These are phyloP conservation scores for Bipolaris cookei DNA, from an alignment of 2,329 filamentous ascomycete genomes.

Conservation along the genomic window DNA sequence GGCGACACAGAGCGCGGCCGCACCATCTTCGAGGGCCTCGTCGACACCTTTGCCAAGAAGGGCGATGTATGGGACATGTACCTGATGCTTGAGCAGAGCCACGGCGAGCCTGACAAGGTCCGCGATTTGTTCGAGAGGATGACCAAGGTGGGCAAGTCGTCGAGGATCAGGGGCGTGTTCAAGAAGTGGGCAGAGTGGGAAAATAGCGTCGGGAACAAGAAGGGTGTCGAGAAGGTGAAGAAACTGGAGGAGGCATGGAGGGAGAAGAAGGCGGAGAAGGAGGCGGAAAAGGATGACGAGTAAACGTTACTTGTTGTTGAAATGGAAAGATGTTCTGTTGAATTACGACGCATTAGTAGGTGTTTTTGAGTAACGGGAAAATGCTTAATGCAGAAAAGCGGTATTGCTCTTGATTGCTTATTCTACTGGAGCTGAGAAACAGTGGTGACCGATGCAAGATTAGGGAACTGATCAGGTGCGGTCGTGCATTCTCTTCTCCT, in stretches of 20 bases:
- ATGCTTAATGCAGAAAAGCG: background rate
- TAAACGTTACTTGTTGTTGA: background rate
- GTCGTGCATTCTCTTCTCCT: no score
- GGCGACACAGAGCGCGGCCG: constrained; percentile 90
- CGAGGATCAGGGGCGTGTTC: constrained; percentile 86
- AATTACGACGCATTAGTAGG: background rate
- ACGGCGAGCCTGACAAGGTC: constrained; percentile 62
- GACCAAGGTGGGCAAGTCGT: constrained; percentile 71
- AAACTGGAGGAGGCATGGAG: constrained; percentile 75
- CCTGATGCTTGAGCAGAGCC: constrained; percentile 78
- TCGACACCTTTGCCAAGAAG: constrained; percentile 85
- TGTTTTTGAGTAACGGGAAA: background rate
- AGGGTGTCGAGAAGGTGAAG: constrained; percentile 73
- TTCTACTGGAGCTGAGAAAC: background rate
- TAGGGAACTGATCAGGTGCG: no score
- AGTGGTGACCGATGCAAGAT: no score
- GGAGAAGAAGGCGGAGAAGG: constrained; percentile 47
- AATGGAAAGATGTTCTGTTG: background rate
- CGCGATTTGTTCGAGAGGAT: constrained; percentile 84
- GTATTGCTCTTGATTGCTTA: background rate
- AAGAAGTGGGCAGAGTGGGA: constrained; percentile 93
- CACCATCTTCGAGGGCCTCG: constrained; percentile 89
- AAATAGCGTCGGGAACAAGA: constrained; percentile 69
- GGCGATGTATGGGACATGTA: constrained; percentile 93
- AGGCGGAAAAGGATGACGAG: constrained; percentile 17